Evolutionary conservation across 2,329 filamentous ascomycete genomes (phyloP).

Genomic region (Talaromyces sp.): DNA sequence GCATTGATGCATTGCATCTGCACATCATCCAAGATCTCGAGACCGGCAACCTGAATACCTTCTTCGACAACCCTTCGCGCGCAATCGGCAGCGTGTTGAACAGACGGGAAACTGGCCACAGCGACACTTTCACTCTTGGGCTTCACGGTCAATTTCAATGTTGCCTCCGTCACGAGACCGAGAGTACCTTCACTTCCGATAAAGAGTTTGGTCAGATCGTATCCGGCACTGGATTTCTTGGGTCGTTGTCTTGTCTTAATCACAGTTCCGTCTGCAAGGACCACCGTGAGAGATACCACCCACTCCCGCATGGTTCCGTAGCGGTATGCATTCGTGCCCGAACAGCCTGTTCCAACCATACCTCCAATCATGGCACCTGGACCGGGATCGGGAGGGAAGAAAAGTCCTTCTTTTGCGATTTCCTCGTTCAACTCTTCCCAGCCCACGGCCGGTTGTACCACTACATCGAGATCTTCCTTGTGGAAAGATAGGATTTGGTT

Average conservation of each 20-base stretch:
- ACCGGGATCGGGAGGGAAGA: constrained; percentile 89
- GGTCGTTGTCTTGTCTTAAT: constrained; percentile 87
- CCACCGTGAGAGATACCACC: constrained; percentile 83
- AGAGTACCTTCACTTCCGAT: constrained; percentile 90
- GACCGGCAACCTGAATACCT: constrained; percentile 82
- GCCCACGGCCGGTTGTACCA: constrained; percentile 77
- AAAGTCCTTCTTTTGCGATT: constrained; percentile 69
- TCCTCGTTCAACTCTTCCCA: constrained; percentile 85
- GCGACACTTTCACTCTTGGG: constrained; percentile 79
- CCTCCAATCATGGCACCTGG: constrained; percentile 91
- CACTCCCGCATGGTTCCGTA: constrained; percentile 96
- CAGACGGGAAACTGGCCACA: constrained; percentile 63
- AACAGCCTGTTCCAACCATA: constrained; percentile 54
- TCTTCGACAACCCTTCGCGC: constrained; percentile 76
- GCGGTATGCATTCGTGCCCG: constrained; percentile 83
- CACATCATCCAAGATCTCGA: constrained; percentile 88
- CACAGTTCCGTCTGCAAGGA: constrained; percentile 84
- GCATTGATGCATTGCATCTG: constrained; percentile 74
- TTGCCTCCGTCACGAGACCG: constrained; percentile 87
- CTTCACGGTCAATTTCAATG: constrained; percentile 78
- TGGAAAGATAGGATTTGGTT: constrained; percentile 74
- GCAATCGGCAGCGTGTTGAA: constrained; percentile 74
- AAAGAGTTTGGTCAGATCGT: constrained; percentile 86
- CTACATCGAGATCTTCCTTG: constrained; percentile 72
- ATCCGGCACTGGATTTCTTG: constrained; percentile 85